phyloP scores from a whole-genome alignment of 2,329 filamentous ascomycete species.

The Daldinia sp. region DNA sequence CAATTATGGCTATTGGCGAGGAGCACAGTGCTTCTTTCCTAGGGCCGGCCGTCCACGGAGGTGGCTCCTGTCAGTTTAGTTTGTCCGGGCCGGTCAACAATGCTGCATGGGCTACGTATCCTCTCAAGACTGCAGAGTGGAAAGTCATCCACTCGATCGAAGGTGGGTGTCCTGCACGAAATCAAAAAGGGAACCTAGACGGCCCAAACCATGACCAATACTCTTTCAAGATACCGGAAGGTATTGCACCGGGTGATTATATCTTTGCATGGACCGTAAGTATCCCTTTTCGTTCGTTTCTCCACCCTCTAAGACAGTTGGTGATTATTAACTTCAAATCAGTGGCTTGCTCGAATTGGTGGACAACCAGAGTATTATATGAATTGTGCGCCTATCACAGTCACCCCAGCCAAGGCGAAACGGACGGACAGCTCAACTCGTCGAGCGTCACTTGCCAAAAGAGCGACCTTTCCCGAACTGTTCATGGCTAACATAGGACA shows the following conservation, averaged over 20 bases:
- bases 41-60: constrained; percentile 72
- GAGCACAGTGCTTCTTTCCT: constrained; percentile 51
- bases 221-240: constrained; percentile 65
- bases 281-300: background rate
- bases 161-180: constrained; percentile 70
- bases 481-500: constrained; percentile 72
- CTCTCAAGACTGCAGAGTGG: constrained; percentile 66
- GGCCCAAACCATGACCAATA: constrained; percentile 57
- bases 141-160: constrained; percentile 76
- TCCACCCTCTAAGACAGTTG: background rate
- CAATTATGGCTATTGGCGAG: constrained; percentile 65
- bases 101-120: constrained; percentile 57
- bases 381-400: constrained; percentile 73
- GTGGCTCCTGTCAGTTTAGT: constrained; percentile 78
- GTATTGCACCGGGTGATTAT: constrained; percentile 68
- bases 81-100: constrained; percentile 54
- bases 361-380: constrained; percentile 81
- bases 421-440: constrained; percentile 22
- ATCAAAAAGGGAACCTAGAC: constrained; percentile 58
- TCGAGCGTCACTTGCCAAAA: constrained; percentile 28
- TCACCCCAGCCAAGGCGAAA: constrained; percentile 49
- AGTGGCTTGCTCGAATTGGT: constrained; percentile 71
- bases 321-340: constrained; percentile 7
- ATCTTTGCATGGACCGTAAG: constrained; percentile 71
- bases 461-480: constrained; percentile 66